These are phyloP conservation scores for Sporothrix luriei DNA, from an alignment of 2,329 filamentous ascomycete species.

Conservation along the genomic window DNA sequence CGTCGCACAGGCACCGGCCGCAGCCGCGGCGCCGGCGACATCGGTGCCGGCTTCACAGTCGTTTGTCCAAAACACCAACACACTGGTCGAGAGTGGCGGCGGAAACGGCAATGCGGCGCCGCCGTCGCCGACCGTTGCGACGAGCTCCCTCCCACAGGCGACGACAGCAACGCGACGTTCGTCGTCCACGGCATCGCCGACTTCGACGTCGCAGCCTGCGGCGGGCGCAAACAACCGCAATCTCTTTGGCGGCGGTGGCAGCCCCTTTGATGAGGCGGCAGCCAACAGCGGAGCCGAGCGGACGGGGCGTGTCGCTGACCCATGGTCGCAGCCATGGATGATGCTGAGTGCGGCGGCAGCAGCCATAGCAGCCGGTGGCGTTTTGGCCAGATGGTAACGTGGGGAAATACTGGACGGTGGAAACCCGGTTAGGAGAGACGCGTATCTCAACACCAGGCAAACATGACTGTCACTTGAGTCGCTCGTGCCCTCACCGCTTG, in stretches of 20 bases:
- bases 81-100: neutral
- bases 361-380: neutral
- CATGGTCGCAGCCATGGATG: constrained; percentile 23
- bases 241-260: constrained; percentile 36
- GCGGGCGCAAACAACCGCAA: neutral
- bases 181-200: neutral
- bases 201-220: neutral
- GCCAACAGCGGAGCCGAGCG: constrained; percentile 19
- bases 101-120: constrained; percentile 9
- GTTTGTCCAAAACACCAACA: constrained; percentile 18
- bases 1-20: constrained; percentile 13
- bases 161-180: neutral
- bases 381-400: neutral
- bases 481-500: neutral
- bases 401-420: too few species aligned
- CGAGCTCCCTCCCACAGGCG: neutral
- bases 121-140: neutral
- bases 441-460: too few species aligned
- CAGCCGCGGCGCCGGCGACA: constrained; percentile 11
- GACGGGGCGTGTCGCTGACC: neutral
- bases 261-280: constrained; percentile 38
- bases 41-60: neutral
- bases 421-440: neutral
- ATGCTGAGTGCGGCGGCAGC: constrained; percentile 5
- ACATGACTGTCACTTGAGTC: neutral